Evolutionary conservation across 179 eudicot genomes (phyloP), one percentile per base, ranked within the genome.

Genomic region (Gypsophila paniculata): DNA sequence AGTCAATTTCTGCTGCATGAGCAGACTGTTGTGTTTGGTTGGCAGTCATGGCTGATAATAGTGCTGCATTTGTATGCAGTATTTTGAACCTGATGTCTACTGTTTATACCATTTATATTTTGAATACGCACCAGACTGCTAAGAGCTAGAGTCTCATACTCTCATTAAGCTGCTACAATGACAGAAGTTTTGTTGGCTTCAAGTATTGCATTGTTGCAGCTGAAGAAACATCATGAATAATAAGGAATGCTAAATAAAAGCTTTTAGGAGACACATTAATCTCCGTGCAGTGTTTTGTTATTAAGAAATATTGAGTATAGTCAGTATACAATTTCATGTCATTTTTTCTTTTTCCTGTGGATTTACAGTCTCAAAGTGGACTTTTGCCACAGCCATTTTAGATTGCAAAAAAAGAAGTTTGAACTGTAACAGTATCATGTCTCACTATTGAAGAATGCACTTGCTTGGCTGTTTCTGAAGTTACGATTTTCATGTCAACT

Each of bases 381-480:
- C 12, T 11, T 11, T 0, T 21, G 54, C 0, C 54, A 22, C 34
- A 3, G 32, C 18, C 61, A 62, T 32, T 51, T 17, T 21, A 19
- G 18, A 55, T 11, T 15, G 44, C 21, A 13, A 22, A 26, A 46
- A 62, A 62, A 32, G 19, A 39, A n/a, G 13, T 44, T 22, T 22
- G 22, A 13, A n/a, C 19, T 34, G 14, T 58, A 32, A 10, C 3
- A 53, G 29, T 2, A 11, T 65, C 21, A 12, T 23, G 39, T 65
- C 6, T 60, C 36, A 15, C 36, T 4, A 53, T 67, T 38, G 34
- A 76, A 71, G 18, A 68, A 17, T 14, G 57, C 46, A 21, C 51
- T 25, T 61, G 58, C 62, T 54, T 26, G 0, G 10, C 25, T 55
- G 4, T 15, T 67, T 39, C 0, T 71, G 64, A 26, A 52, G 60